Base-by-base conservation (phyloP, 305 asterid genomes). In the Fraxinus xanthoxyloides region DNA sequence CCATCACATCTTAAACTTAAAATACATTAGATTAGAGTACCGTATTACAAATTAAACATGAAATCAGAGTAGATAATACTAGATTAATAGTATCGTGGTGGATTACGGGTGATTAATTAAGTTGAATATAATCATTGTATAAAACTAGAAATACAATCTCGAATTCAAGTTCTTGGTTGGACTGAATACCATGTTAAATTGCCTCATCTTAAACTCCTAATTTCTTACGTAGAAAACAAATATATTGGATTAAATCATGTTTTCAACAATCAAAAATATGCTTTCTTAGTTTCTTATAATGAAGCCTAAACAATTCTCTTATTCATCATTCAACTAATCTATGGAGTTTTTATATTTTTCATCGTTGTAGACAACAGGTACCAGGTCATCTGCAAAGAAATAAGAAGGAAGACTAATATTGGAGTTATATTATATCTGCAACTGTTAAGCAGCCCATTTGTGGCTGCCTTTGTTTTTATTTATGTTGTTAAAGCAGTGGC, bases 381-480 rank as follows among this genome's bases (percentile, higher is more conserved):
- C 84, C 75, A 87, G 83, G 81, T 63, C 85, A n/a, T 79, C 30
- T 61, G 79, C 70, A 7, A 87, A 87, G 40, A 87, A 87, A 67
- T 85, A 86, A 85, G 83, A 46, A 46, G 56, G 56, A 46, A 46
- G 56, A 46, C 19, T 46, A 46, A 59, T 59, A 10, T 2, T 67
- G 15, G 59, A 26, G 73, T 35, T 69, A 76, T 32, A 36, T 56
- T n/a, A 63, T 63, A 40, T 28, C 65, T 46, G 81, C 65, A 46
- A 70, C 56, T 51, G 35, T 26, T 80, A 54, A 80, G 81, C 81
- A 83, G 81, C 75, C 48, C 70, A 13, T 36, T 12, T 80, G 75
- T 79, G 56, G 82, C 77, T 86, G 56, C 10, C 69, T 56, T 72
- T 79, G 30, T 26, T 81, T 75, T 61, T 70, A 40, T 79, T 79